Evolutionary conservation across 1,284 basidiomycete species (phyloP), one percentile per base, ranked within the genome.

Genomic region (Fistulina hepatica): DNA sequence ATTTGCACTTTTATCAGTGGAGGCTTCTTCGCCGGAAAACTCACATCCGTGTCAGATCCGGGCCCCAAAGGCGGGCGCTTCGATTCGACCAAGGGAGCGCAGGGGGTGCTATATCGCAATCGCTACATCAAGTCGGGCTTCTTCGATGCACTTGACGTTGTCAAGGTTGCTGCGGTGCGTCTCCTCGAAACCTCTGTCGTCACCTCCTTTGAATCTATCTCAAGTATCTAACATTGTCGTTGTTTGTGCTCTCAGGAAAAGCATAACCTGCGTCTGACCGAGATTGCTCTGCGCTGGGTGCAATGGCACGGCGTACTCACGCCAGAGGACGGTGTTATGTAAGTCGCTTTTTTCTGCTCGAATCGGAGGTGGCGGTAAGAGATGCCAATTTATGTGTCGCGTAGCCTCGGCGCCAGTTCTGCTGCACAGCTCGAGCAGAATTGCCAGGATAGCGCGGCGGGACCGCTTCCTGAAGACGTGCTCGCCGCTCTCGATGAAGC

Each of bases 271-370:
- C 55, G 56, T 1, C 53, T 67, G n/a, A 61, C 61, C 2, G 67
- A 69, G 43, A 59, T 65, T 6, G 67, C 67, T 2, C 48, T 71
- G 24, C 54, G 69, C 23, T 71, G 68, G 69, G 56, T 59, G 34
- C 60, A 64, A 36, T 59, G 71, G 37, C 69, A 71, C 43, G 71
- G 69, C 2, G 44, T 58, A 7, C 53, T 76, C 9, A 57, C 53
- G 21, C 51, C 59, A 1, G 47, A 48, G 15, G 57, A 67, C 35
- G 67, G 65, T 3, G 54, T 68, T 16, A 63, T 68, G 27, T 30
- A 16, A 12, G 27, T 30, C 6, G 7, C 6, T 6, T 30, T 16
- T 30, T n/a, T n/a, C n/a, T n/a, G n/a, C n/a, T n/a, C n/a, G n/a
- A n/a, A n/a, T n/a, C n/a, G n/a, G n/a, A n/a, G n/a, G n/a, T n/a